phyloP scores from a whole-genome alignment of 1,284 basidiomycete species.

The Ceratobasidium papillatum region DNA sequence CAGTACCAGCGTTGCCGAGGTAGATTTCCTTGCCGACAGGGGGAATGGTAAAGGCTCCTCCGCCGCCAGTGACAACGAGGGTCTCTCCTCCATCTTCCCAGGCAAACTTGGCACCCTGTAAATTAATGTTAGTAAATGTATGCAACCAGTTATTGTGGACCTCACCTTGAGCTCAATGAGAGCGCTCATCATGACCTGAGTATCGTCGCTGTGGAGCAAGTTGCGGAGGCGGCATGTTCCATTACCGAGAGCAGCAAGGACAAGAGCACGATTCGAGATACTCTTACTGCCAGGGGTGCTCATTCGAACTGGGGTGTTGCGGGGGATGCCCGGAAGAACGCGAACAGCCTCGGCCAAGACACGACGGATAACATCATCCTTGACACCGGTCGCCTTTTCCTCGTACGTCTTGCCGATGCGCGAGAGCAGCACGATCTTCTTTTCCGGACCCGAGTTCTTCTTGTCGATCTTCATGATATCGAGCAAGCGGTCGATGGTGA shows the following conservation, averaged over 20 bases:
- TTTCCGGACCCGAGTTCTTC: constrained; percentile 91
- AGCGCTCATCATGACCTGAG: constrained; percentile 98
- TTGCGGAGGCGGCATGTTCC: constrained; percentile 92
- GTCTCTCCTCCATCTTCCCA: constrained; percentile 97
- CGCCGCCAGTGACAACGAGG: constrained; percentile 89
- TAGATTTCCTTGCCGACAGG: constrained; percentile 87
- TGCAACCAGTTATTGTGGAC: constrained; percentile 28
- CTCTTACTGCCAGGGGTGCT: constrained; percentile 96
- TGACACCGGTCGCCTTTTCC: constrained; percentile 87
- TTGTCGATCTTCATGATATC: constrained; percentile 97
- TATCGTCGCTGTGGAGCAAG: constrained; percentile 96
- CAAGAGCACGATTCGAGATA: constrained; percentile 94
- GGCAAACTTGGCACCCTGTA: constrained; percentile 81
- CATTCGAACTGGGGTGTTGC: constrained; percentile 78
- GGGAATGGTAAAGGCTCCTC: constrained; percentile 82
- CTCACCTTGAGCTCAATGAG: constrained; percentile 84
- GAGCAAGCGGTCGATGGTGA: constrained; percentile 84
- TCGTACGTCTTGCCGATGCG: constrained; percentile 94
- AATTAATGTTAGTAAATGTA: constrained; percentile 40
- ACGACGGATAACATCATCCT: constrained; percentile 81
- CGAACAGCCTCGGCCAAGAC: constrained; percentile 80
- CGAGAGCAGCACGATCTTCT: constrained; percentile 93
- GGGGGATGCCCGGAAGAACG: constrained; percentile 73
- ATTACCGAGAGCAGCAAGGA: constrained; percentile 89
- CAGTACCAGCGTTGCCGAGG: constrained; percentile 97